Conservation (phyloP, 164 flowering plant genomes). For the grape (Vitis vinifera) region ASM3070453v1 NC_081815.1:2595501-2596000, state of each 20-base stretch:
- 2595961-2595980: too few species aligned
- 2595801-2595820: not conserved
- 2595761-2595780: too few species aligned
- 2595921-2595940: too few species aligned
- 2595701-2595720: conserved; percentile 1
- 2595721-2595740: too few species aligned
- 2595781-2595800: not conserved
- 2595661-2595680: conserved; percentile 88
- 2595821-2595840: not conserved
- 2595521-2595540: conserved; percentile 5
- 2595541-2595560: conserved; percentile 2
- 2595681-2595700: conserved; percentile 49
- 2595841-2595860: too few species aligned
- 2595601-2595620: not conserved
- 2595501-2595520: conserved; percentile 54
- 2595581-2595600: conserved; percentile 2
- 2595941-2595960: too few species aligned
- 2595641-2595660: conserved; percentile 91
- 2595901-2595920: too few species aligned
- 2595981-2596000: too few species aligned
- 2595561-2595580: not conserved
- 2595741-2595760: too few species aligned
- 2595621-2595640: conserved; percentile 97
- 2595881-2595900: too few species aligned
- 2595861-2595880: too few species aligned